These are phyloP conservation scores for Serendipita sp. DNA, from an alignment of 768 basidiomycete species.

Conservation along the genomic window DNA sequence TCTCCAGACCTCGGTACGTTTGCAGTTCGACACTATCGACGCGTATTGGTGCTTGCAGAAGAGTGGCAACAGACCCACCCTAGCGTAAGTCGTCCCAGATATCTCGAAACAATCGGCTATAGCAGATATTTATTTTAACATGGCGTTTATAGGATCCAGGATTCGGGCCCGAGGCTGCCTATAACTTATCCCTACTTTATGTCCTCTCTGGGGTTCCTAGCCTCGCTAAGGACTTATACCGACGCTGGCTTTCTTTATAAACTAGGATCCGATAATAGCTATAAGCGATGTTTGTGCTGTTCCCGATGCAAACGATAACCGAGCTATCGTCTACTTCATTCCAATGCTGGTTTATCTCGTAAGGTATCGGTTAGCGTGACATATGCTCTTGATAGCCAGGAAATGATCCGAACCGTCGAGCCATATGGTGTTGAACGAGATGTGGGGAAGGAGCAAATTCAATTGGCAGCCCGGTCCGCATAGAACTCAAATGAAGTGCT, in stretches of 20 bases:
- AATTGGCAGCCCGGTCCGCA: no score
- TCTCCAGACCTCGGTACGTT: slow-evolving; percentile 57
- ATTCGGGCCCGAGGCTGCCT: slow-evolving; percentile 64
- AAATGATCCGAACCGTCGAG: no score
- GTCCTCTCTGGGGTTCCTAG: slow-evolving; percentile 60
- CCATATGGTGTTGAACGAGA: no score
- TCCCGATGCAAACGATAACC: no score
- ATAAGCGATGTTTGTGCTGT: no score
- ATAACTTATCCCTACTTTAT: slow-evolving; percentile 75
- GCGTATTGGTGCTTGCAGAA: slow-evolving; percentile 50
- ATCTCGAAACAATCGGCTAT: neutral
- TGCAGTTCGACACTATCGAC: slow-evolving; percentile 74
- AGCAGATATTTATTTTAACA: neutral
- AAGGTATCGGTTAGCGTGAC: no score
- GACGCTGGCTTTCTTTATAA: slow-evolving; percentile 64
- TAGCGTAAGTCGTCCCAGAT: slow-evolving; percentile 20
- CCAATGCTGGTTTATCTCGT: no score
- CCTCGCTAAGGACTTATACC: slow-evolving; percentile 53
- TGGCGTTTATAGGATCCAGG: slow-evolving; percentile 34
- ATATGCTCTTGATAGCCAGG: no score
- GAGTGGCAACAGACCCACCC: slow-evolving; percentile 19
- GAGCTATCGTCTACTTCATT: no score
- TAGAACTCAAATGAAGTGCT: no score
- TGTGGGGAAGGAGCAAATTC: no score
- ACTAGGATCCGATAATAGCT: neutral